Base-by-base conservation (phyloP, 2,329 filamentous ascomycete genomes). In the Xylaria sp. region DNA sequence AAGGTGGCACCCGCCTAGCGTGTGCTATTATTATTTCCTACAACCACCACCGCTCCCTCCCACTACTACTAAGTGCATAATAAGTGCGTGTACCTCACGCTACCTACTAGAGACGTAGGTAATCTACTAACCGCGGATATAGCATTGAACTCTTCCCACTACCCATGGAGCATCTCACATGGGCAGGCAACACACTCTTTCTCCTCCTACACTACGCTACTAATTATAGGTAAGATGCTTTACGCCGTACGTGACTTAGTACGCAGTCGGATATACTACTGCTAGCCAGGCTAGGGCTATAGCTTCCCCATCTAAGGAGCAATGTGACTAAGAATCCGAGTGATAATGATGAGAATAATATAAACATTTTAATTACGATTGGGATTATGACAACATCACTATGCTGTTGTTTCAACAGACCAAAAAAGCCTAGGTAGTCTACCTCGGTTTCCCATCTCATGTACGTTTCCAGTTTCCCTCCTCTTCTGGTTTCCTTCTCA, bases 151-250 rank as follows among this genome's bases (percentile, higher is more conserved):
- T 46, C 37, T 44, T 59, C n/a, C 46, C 54, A 46, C 32, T 56
- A 28, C 28, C n/a, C n/a, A 6, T 6, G 9, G n/a, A 32, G 50
- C 25, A 28, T 15, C 41, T 57, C 18, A 51, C 20, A 57, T 62
- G 20, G n/a, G 34, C 48, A 52, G 48, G 34, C 50, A 54, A 25
- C 52, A 56, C 32, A 10, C 25, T 32, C 23, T 15, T 52, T 51
- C 25, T 37, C 34, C 50, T 52, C 28, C 25, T 32, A 54, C 10
- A 46, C 55, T 41, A 57, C 37, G 2, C 9, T 59, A 54, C 64
- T 66, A 66, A 66, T 62, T 62, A 66, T 46, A 44, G 9, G 39
- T 66, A 66, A 62, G 52, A 63, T 28, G 32, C 41, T 51, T 37
- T 65, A 59, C 46, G 20, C 18, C 23, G 46, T 52, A 58, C 52